A percentile compares a stretch with the other conserved stretches of the same genome.
Conservation (phyloP, 192 early-diverging fungal species). For the Obelidium mucronatum region DNA sequence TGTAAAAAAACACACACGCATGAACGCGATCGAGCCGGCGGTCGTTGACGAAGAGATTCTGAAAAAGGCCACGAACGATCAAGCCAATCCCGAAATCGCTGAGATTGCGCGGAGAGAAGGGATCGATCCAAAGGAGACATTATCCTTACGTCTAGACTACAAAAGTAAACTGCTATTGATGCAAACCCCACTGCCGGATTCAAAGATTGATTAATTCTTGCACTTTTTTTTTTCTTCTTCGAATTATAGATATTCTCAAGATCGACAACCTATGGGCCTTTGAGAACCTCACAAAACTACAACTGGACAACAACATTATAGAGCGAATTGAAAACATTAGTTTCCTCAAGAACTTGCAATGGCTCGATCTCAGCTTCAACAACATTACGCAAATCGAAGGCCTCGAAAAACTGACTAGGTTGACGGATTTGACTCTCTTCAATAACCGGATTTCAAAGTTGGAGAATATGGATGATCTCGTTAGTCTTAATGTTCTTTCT, state of each 20-base stretch:
- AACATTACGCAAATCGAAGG: constrained; percentile 70
- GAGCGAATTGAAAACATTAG: constrained; percentile 69
- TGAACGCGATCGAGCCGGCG: constrained; percentile 63
- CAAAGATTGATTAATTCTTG: too few relatives aligned
- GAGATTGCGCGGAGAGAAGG: constrained; percentile 67
- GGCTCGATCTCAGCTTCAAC: constrained; percentile 73
- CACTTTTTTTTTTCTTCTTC: too few relatives aligned
- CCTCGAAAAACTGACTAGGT: constrained; percentile 57
- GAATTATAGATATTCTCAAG: constrained; percentile 63
- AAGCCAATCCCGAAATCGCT: constrained; percentile 61
- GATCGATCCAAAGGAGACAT: constrained; percentile 61
- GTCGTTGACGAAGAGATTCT: constrained; percentile 71
- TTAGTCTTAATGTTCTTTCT: constrained; percentile 64
- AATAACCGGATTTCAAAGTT: constrained; percentile 69
- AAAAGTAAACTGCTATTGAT: constrained; percentile 52
- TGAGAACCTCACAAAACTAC: constrained; percentile 67
- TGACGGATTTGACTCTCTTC: constrained; percentile 70
- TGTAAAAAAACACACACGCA: background rate
- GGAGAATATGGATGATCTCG: constrained; percentile 64
- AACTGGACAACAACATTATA: constrained; percentile 75
- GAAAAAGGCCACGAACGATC: constrained; percentile 65
- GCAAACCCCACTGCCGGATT: background rate
- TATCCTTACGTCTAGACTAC: constrained; percentile 62
- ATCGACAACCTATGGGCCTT: constrained; percentile 72
- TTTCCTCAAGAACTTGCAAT: constrained; percentile 64